A percentile compares a stretch with the other conserved stretches of the same genome.
Evolutionary conservation across 345 rosid species (phyloP).

Genomic region (Aquilaria sinensis): DNA sequence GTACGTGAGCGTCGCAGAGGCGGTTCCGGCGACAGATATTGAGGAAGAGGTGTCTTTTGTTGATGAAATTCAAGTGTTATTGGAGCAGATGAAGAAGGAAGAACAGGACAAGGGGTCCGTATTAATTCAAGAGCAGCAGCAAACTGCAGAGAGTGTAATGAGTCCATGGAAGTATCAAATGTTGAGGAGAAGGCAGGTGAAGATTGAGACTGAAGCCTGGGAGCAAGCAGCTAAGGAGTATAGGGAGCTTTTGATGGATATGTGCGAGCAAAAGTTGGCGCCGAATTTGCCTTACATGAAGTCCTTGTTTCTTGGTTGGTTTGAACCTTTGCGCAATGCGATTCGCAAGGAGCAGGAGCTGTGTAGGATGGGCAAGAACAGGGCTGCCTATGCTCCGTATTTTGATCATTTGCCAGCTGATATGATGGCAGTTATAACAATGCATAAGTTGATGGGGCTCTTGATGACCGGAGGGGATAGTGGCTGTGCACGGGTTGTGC

Average conservation of each 20-base stretch:
- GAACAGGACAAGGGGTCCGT: slow-evolving; percentile 29
- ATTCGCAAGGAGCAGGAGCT: slow-evolving; percentile 64
- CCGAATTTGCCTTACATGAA: slow-evolving; percentile 91
- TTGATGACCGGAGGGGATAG: slow-evolving; percentile 78
- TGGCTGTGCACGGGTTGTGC: slow-evolving; percentile 67
- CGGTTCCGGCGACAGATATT: slow-evolving; percentile 62
- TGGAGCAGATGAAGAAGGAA: slow-evolving; percentile 57
- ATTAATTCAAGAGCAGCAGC: slow-evolving; percentile 16
- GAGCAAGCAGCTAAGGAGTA: slow-evolving; percentile 81
- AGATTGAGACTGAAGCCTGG: slow-evolving; percentile 95
- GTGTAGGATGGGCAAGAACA: slow-evolving; percentile 48
- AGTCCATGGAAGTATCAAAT: slow-evolving; percentile 27
- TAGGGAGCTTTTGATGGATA: slow-evolving; percentile 68
- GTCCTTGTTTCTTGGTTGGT: slow-evolving; percentile 93
- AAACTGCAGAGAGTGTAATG: slow-evolving; percentile 29
- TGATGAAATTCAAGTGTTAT: slow-evolving; percentile 63
- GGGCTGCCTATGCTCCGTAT: slow-evolving; percentile 38
- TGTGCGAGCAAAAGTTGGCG: slow-evolving; percentile 93
- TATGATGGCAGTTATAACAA: slow-evolving; percentile 85
- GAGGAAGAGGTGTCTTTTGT: slow-evolving; percentile 60
- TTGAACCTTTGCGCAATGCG: slow-evolving; percentile 78
- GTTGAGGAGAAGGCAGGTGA: slow-evolving; percentile 75
- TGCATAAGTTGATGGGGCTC: slow-evolving; percentile 76
- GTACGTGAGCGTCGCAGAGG: slow-evolving; percentile 74
- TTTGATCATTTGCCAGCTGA: slow-evolving; percentile 82